Conservation (phyloP, 768 basidiomycete species). For the Termitomyces sp. region DNA sequence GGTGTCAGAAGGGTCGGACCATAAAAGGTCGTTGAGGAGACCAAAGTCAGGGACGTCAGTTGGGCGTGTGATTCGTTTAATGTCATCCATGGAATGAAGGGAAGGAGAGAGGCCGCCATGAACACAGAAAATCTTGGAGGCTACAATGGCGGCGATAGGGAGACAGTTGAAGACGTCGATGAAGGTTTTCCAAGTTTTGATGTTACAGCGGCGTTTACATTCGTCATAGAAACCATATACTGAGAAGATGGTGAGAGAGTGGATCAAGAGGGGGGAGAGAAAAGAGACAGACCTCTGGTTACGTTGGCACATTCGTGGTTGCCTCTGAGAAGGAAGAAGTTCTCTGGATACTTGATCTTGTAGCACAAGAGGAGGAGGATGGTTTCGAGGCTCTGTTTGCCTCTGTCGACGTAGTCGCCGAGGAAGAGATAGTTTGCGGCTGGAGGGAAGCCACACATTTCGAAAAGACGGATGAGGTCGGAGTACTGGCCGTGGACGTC, state of each 20-base stretch:
- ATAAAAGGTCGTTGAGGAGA: slow-evolving; percentile 92
- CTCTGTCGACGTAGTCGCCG: slow-evolving; percentile 98
- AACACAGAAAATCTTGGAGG: slow-evolving; percentile 99
- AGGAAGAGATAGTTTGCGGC: slow-evolving; percentile 97
- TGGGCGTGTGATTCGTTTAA: slow-evolving; percentile 94
- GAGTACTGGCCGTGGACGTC: slow-evolving; percentile 99
- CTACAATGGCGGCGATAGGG: slow-evolving; percentile 97
- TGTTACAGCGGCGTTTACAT: slow-evolving; percentile 98
- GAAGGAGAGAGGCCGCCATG: slow-evolving; percentile 95
- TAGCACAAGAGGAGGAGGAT: slow-evolving; percentile 96
- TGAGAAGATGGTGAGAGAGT: slow-evolving; percentile 29
- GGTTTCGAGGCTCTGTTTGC: slow-evolving; percentile 97
- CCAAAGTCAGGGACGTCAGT: slow-evolving; percentile 99
- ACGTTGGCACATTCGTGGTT: slow-evolving; percentile 99
- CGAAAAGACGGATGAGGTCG: slow-evolving; percentile 96
- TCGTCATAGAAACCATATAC: slow-evolving; percentile 99
- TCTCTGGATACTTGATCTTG: slow-evolving; percentile 99
- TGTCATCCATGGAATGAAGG: slow-evolving; percentile 95
- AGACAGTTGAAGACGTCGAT: slow-evolving; percentile 99
- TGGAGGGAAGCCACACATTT: slow-evolving; percentile 99
- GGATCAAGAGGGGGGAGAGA: slow-evolving; percentile 3
- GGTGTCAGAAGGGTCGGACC: slow-evolving; percentile 98
- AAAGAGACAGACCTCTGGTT: slow-evolving; percentile 69
- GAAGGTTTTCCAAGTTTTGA: slow-evolving; percentile 99
- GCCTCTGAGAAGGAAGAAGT: slow-evolving; percentile 96